Conservation (phyloP, 495 filamentous ascomycete genomes). For the Neurospora sp. region DNA sequence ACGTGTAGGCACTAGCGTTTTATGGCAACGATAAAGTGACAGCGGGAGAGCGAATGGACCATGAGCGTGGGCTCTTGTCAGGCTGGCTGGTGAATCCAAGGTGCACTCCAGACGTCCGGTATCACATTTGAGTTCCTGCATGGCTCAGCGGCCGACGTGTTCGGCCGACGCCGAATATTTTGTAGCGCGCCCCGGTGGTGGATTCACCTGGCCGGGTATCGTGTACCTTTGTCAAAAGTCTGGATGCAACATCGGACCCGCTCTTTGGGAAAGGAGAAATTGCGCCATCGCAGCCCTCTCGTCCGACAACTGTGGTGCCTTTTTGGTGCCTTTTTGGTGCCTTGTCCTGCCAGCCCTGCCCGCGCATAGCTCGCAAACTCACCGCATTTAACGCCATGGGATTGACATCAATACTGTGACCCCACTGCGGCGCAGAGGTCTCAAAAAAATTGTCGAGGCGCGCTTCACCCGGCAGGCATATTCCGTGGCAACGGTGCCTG, state of each 20-base stretch:
- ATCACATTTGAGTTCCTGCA: not conserved
- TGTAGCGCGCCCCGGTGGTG: constrained; percentile 6
- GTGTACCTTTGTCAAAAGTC: constrained; percentile 4
- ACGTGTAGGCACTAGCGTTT: not conserved
- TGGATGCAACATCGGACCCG: constrained; percentile 5
- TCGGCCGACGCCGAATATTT: constrained; percentile 5
- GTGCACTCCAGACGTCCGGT: not conserved
- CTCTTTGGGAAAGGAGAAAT: constrained; percentile 12
- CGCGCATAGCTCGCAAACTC: constrained; percentile 7
- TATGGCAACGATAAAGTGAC: not conserved
- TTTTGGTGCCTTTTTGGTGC: not conserved
- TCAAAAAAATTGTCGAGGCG: constrained; percentile 4
- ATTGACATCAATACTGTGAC: constrained; percentile 1
- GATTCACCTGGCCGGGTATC: constrained; percentile 10
- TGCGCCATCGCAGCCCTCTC: constrained; percentile 22
- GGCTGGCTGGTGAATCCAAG: no score
- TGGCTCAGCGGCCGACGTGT: not conserved
- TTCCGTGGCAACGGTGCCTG: not conserved
- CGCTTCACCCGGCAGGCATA: not conserved
- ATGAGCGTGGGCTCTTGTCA: not conserved
- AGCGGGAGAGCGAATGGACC: not conserved
- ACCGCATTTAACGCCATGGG: constrained; percentile 10
- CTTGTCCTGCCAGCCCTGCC: not conserved
- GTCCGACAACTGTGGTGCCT: not conserved
- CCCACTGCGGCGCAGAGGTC: constrained; percentile 14